Evolutionary conservation across 73 alveolate genomes (phyloP), one percentile per base, ranked within the genome.

Genomic region (Breviolum minutum): DNA sequence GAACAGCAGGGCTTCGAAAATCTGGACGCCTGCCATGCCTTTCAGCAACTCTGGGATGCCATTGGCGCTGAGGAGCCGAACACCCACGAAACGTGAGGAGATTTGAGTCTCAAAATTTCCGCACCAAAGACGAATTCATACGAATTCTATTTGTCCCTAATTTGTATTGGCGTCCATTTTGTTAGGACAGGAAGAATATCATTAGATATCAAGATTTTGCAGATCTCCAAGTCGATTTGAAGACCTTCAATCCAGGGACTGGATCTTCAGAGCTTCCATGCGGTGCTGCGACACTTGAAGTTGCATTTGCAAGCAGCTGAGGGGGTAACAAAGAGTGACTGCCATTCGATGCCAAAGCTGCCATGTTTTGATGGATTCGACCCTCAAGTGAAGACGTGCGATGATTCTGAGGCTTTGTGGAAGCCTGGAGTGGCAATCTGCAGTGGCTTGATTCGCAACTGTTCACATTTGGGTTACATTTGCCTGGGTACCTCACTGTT

Each of bases 231-330:
- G 19, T 30, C 81, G 12, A 71, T 30, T 12, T n/a, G 81, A 30
- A 60, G 26, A n/a, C 81, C 30, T 20, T 20, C 81, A 8, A 24
- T n/a, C 97, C 97, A 92, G 91, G 98, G 91, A 24, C 27, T 92
- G 40, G 98, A 92, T 64, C 48, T 92, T 48, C 76, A 74, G 20
- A 12, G 91, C 90, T 92, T 92, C 90, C 98, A 92, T 29, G 98
- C 98, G 62, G 98, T 92, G 82, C 81, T 92, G 54, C 40, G 98
- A 81, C 98, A 92, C 60, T 73, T 92, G 82, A 92, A 92, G 80
- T 90, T 92, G 80, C 79, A 92, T 80, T 54, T 92, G 91, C 68
- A 60, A 8, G 86, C 61, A 8, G 14, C 96, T 26, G 16, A 73
- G 83, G 83, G 29, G 32, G 40, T 8, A 0, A 2, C 48, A 13